Percentiles rank a stretch among this genome's conserved stretches.
These are phyloP conservation scores for Leucocoprinus sp. DNA, from an alignment of 768 basidiomycete species.

Conservation along the genomic window DNA sequence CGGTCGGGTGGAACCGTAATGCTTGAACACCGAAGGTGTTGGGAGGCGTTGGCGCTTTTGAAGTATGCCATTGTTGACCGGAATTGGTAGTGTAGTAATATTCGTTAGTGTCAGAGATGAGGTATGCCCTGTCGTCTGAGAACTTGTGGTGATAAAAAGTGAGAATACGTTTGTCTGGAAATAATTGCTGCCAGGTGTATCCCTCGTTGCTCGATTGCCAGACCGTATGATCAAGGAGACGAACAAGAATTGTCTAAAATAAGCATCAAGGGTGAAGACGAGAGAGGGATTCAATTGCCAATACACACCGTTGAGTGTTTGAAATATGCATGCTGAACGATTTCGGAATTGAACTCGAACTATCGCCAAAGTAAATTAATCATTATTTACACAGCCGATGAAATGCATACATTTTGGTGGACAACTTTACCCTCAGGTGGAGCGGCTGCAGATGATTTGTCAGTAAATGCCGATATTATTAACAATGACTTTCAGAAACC, in stretches of 20 bases:
- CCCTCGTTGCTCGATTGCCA: slow-evolving; percentile 98
- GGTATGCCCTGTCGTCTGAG: slow-evolving; percentile 75
- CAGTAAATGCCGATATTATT: background rate
- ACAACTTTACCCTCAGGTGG: slow-evolving; percentile 71
- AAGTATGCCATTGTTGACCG: slow-evolving; percentile 60
- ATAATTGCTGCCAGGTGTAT: slow-evolving; percentile 74
- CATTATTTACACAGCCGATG: background rate
- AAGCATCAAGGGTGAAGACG: background rate
- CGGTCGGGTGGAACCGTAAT: slow-evolving; percentile 76
- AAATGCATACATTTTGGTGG: slow-evolving; percentile 57
- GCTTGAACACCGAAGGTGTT: slow-evolving; percentile 72
- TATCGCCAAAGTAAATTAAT: slow-evolving; percentile 20
- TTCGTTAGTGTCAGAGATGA: slow-evolving; percentile 60
- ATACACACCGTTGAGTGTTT: slow-evolving; percentile 56
- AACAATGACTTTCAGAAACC: slow-evolving; percentile 30
- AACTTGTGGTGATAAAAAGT: slow-evolving; percentile 84
- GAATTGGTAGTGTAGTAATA: slow-evolving; percentile 81
- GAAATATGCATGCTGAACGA: slow-evolving; percentile 83
- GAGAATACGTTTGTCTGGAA: slow-evolving; percentile 57
- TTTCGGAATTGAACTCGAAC: slow-evolving; percentile 57
- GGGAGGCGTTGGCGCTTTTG: slow-evolving; percentile 57
- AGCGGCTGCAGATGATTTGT: slow-evolving; percentile 41
- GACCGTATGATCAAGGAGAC: slow-evolving; percentile 64
- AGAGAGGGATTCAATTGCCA: too few species aligned
- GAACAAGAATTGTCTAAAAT: slow-evolving; percentile 70